Percentiles rank a stretch among this genome's conserved stretches.
Evolutionary conservation across 257 asterid species (phyloP).

Genomic region (Scutellaria minor): DNA sequence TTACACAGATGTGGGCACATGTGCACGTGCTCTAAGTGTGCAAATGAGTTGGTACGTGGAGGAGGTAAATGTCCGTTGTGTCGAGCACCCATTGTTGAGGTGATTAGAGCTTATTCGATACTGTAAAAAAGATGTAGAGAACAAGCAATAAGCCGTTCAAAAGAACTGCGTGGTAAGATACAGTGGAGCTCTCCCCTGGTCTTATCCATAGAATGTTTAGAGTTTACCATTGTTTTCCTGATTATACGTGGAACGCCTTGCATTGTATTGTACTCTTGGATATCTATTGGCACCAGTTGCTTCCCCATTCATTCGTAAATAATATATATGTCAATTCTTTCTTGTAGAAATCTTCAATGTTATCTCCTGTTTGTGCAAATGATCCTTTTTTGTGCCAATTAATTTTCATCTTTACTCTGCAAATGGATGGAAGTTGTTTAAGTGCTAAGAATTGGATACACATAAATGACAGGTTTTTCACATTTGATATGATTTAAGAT

Average conservation of each 20-base stretch:
- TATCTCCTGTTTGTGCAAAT: not conserved
- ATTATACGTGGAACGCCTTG: conserved; percentile 44
- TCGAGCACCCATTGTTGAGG: conserved; percentile 97
- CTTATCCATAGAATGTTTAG: conserved; percentile 43
- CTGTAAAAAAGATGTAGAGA: conserved; percentile 53
- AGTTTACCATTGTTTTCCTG: conserved; percentile 39
- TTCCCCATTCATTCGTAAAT: conserved; percentile 65
- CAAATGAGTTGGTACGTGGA: conserved; percentile 84
- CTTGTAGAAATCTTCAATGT: not conserved
- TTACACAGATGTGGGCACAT: conserved; percentile 94
- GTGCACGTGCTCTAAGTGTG: conserved; percentile 99
- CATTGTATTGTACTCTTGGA: conserved; percentile 53
- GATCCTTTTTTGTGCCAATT: not conserved
- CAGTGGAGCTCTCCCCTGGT: conserved; percentile 41
- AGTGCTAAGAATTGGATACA: not conserved
- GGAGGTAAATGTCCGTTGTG: conserved; percentile 98
- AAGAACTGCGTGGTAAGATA: conserved; percentile 36
- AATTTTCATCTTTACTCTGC: not conserved
- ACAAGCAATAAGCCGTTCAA: conserved; percentile 38
- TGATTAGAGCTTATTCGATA: conserved; percentile 94
- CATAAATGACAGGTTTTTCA: not conserved
- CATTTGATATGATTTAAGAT: too few relatives aligned
- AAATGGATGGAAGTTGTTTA: not conserved
- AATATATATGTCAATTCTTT: conserved; percentile 50
- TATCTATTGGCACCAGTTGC: conserved; percentile 43